phyloP scores from a whole-genome alignment of 257 asterid species.

The Plantago elongata region DNA sequence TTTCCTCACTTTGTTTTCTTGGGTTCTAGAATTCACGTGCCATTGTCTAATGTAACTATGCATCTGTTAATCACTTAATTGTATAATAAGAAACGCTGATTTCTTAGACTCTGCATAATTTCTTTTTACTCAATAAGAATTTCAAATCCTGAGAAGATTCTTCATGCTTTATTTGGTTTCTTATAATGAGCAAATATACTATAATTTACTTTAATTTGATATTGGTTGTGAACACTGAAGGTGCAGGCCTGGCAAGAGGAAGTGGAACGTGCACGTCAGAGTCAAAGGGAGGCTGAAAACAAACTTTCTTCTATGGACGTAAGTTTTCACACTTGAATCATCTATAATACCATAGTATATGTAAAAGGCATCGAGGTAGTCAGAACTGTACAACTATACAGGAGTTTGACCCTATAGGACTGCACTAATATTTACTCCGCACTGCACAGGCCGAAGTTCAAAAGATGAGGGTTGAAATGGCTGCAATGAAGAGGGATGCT shows the following conservation, averaged over 20 bases:
- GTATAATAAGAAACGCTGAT: slow-evolving; percentile 6
- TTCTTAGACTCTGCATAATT: not conserved
- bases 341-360: slow-evolving; percentile 4
- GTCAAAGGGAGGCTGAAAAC: slow-evolving; percentile 97
- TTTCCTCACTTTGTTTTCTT: not conserved
- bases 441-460: slow-evolving; percentile 83
- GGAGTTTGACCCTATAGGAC: slow-evolving; percentile 20
- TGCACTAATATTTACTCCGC: slow-evolving; percentile 9
- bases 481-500: slow-evolving; percentile 98
- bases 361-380: slow-evolving; percentile 13
- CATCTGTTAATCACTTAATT: not conserved
- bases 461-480: slow-evolving; percentile 97
- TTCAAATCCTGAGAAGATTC: slow-evolving; percentile 15
- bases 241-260: slow-evolving; percentile 99
- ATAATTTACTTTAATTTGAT: slow-evolving; percentile 15
- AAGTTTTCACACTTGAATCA: slow-evolving; percentile 32
- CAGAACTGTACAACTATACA: slow-evolving; percentile 3
- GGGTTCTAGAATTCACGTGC: slow-evolving; percentile 5
- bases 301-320: slow-evolving; percentile 94
- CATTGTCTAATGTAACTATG: not conserved
- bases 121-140: not conserved
- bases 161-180: not conserved
- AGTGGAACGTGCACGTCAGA: slow-evolving; percentile 95
- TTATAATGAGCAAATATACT: not conserved
- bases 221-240: slow-evolving; percentile 37